Evolutionary conservation across 2,329 filamentous ascomycete genomes (phyloP).

Genomic region (Alternaria angustiovoidea): DNA sequence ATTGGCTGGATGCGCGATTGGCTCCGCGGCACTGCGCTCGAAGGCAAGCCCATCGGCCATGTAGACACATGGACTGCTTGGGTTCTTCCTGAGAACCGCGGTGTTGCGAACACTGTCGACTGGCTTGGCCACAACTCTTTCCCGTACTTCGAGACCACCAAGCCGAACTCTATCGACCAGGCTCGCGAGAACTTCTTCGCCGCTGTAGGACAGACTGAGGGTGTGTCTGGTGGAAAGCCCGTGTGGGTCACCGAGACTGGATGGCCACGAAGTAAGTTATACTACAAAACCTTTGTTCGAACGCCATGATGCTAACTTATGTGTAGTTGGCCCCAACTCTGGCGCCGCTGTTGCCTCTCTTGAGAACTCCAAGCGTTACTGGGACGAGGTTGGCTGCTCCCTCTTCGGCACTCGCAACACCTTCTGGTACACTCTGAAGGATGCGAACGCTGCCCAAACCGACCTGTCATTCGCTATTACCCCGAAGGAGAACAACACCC

Average conservation of each 20-base stretch:
- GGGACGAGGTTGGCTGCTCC: constrained; percentile 39
- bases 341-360: constrained; percentile 35
- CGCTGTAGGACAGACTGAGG: constrained; percentile 67
- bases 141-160: constrained; percentile 80
- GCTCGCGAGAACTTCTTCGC: constrained; percentile 72
- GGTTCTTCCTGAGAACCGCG: constrained; percentile 74
- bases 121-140: constrained; percentile 86
- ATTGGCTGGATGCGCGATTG: constrained; percentile 71
- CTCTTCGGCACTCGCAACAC: constrained; percentile 36
- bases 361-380: constrained; percentile 39
- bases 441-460: constrained; percentile 55
- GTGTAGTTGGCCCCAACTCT: constrained; percentile 29
- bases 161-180: constrained; percentile 62
- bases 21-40: constrained; percentile 68
- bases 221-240: constrained; percentile 68
- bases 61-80: constrained; percentile 82
- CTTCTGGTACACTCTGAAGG: constrained; percentile 45
- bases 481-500: constrained; percentile 60
- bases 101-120: constrained; percentile 73
- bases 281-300: accelerated
- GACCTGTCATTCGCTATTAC: constrained; percentile 61
- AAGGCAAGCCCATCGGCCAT: constrained; percentile 72
- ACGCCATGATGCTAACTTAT: not conserved
- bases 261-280: constrained; percentile 63
- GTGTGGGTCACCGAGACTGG: constrained; percentile 90